Evolutionary conservation across 257 asterid species (phyloP), one percentile per base, ranked within the genome.

Genomic region (Solanum etuberosum): DNA sequence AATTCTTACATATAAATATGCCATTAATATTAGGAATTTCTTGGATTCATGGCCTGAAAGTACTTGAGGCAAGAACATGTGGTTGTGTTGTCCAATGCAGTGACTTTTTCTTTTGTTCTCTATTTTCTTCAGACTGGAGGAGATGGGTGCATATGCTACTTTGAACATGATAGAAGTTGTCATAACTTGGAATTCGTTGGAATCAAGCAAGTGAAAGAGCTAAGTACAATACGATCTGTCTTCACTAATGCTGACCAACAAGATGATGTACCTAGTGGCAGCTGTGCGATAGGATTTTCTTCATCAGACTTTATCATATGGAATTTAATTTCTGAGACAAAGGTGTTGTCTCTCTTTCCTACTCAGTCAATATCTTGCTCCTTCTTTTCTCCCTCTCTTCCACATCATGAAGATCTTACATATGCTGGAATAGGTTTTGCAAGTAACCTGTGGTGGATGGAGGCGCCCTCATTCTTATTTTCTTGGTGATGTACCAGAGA

Each of bases 131-230:
- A 97, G 99, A 97, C 97, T 5, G 99, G 99, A 90, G 95, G 97
- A 87, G 99, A 97, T 92, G 99, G 99, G 87, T 97, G 98, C 93
- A 94, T 95, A 90, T 97, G 99, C 94, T 90, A 95, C 91, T 93
- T 97, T 89, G 95, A 89, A 89, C 92, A 92, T 88, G 92, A 92
- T 78, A 93, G 89, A 90, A 88, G 88, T 91, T 89, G 86, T 87
- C 90, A 43, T 61, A 91, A 90, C 88, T 87, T 95, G 92, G 98
- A 94, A 89, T 97, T 97, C 88, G 86, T 88, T 86, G 99, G 98
- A 90, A 94, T 97, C 96, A 93, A 95, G 90, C 95, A 92, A 90
- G 98, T 92, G 59, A 97, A 97, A 94, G 98, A 93, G 91, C 87
- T 97, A 88, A 95, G 95, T 90, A 86, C 93, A 34, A 88, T 97